Evolutionary conservation across 441 rosid species (phyloP), one percentile per base, ranked within the genome.

Genomic region (Eutrema salsugineum): DNA sequence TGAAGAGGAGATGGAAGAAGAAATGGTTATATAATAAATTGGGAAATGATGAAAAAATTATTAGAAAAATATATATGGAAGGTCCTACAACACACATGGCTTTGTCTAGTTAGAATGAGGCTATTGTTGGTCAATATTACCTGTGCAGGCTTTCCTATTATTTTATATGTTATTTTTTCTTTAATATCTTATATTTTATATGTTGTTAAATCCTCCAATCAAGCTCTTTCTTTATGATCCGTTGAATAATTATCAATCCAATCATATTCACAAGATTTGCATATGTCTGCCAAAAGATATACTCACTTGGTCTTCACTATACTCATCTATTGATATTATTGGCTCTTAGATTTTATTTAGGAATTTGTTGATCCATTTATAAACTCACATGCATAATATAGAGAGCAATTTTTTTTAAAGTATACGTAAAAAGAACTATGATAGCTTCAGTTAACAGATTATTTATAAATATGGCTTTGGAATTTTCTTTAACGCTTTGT

Each of bases 31-130:
- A 86, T 84, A 86, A 80, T 81, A 79, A 76, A 82, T 59, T 73
- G 63, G 79, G 77, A 76, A 82, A 70, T 77, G 73, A 50, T 77
- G 77, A 63, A 75, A 71, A 38, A 40, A 22, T 58, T 60, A 33
- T 55, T 14, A 30, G 15, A 68, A 51, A 74, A 49, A 58, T 77
- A 71, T 66, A 51, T 74, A 68, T 75, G 70, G 57, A 63, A 79
- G 94, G 94, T 71, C 97, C 97, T 88, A 88, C 96, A 84, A 63
- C 70, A 76, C 96, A 87, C 86, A 81, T 89, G 96, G 84, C 83
- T 79, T 82, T 91, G 94, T 91, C 97, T 78, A 77, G 85, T 83
- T 77, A 85, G 85, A 87, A 84, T 84, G 85, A 75, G 75, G 61
- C 78, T 66, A 61, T 83, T 49, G 75, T 77, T 79, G 86, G 92